Evolutionary conservation across 2,329 filamentous ascomycete genomes (phyloP), one percentile per base, ranked within the genome.

Genomic region (Exophiala calicioides): DNA sequence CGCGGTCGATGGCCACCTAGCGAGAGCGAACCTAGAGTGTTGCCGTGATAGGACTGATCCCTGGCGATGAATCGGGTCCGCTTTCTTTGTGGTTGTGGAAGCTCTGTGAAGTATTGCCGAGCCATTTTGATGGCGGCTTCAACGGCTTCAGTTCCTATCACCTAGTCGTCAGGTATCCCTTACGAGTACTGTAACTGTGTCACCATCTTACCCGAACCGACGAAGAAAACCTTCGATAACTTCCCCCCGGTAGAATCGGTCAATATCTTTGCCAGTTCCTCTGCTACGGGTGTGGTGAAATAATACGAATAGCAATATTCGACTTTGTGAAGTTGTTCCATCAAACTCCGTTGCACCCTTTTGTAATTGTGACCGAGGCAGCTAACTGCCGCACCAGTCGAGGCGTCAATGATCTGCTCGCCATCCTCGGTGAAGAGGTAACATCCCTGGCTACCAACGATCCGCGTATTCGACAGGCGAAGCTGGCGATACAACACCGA

Each of bases 111-210:
- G 60, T 82, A 88, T 61, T 89, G 84, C 2, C 79, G 70, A 8
- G 81, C 74, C n/a, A 88, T 66, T 59, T 89, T 90, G 50, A 86
- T 65, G 1, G 83, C 78, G 2, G 82, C 81, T 62, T 89, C 85
- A 52, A 81, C 78, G 4, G 84, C 83, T 63, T 88, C 85, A 19
- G 43, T 47, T 2, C 53, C 53, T 31, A 15, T 5, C 5, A 5
- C 5, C 16, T n/a, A 5, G 29, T n/a, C 5, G 29, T 31, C 16
- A 31, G 29, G n/a, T 7, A 7, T 7, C 7, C n/a, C n/a, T 27
- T 7, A 27, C 24, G n/a, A 27, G 7, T 27, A 7, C 24, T 27
- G 7, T n/a, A 27, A 7, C 24, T 7, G 7, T n/a, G 24, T 27
- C 24, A n/a, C n/a, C 12, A 23, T 31, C 33, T n/a, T 30, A 47